These are phyloP conservation scores for Gleditsia sinensis DNA, from an alignment of 306 rosid species.

Conservation along the genomic window DNA sequence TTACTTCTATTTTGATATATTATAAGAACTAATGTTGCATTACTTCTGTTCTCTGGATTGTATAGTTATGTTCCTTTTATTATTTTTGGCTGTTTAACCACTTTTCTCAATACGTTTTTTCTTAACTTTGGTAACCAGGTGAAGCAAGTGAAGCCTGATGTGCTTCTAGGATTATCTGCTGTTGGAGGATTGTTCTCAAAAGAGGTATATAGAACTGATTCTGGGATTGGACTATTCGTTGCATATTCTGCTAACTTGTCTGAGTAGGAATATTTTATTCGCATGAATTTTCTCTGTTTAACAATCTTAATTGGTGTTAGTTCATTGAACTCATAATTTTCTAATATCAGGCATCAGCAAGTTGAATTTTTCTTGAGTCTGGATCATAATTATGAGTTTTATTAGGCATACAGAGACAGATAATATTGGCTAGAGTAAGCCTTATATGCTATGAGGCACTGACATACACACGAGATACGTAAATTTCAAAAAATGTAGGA, in stretches of 20 bases:
- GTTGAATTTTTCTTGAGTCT: slow-evolving; percentile 1
- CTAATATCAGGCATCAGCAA: not conserved
- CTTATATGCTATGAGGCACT: too few species aligned
- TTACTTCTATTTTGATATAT: not conserved
- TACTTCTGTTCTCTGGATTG: slow-evolving; percentile 7
- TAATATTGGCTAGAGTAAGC: not conserved
- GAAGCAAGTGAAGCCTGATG: slow-evolving; percentile 93
- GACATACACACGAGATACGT: too few species aligned
- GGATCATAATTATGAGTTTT: not conserved
- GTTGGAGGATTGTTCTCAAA: slow-evolving; percentile 96
- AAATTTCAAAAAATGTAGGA: too few species aligned
- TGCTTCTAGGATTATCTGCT: slow-evolving; percentile 97
- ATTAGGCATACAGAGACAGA: not conserved
- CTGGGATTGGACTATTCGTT: slow-evolving; percentile 18
- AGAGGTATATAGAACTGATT: slow-evolving; percentile 60
- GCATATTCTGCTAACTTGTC: not conserved
- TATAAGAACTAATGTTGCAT: not conserved
- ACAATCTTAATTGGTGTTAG: not conserved
- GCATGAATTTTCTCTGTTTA: slow-evolving; percentile 1
- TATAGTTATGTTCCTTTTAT: not conserved
- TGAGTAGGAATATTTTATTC: slow-evolving; percentile 6
- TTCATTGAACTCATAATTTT: not conserved
- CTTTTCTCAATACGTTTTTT: slow-evolving; percentile 22
- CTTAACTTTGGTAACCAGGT: slow-evolving; percentile 63
- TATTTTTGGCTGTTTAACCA: not conserved